A percentile compares a stretch with the other conserved stretches of the same genome.
Conservation (phyloP, 108 stramenopile genomes). For the Cyclostephanos invisitatus region DNA sequence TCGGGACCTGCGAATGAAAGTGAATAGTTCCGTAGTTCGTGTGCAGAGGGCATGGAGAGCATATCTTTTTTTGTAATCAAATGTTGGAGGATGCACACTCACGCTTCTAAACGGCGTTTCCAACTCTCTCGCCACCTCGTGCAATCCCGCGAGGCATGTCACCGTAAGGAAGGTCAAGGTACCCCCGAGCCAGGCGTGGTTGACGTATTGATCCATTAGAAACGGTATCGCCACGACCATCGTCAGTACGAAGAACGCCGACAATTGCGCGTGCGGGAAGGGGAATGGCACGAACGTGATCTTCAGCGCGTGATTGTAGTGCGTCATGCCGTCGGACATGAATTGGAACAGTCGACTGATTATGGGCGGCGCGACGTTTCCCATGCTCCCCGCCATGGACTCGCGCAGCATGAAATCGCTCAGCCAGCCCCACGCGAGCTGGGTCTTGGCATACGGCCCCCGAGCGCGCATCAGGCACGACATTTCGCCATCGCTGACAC, state of each 20-base stretch:
- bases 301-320: slow-evolving; percentile 79
- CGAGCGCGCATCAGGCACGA: slow-evolving; percentile 65
- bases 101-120: slow-evolving; percentile 83
- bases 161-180: slow-evolving; percentile 65
- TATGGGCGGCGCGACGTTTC: slow-evolving; percentile 71
- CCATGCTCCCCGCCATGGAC: slow-evolving; percentile 66
- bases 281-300: slow-evolving; percentile 81
- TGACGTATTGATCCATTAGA: slow-evolving; percentile 72
- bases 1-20: slow-evolving; percentile 23
- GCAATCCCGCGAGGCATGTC: slow-evolving; percentile 63
- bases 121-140: slow-evolving; percentile 80
- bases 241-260: slow-evolving; percentile 58
- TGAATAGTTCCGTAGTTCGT: no score
- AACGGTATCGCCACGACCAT: slow-evolving; percentile 57
- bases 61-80: no score
- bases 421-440: slow-evolving; percentile 73
- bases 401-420: slow-evolving; percentile 76
- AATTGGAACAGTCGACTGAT: slow-evolving; percentile 73
- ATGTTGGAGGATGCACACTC: no score
- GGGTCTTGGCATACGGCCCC: slow-evolving; percentile 72
- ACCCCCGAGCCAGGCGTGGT: slow-evolving; percentile 52
- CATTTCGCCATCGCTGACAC: slow-evolving; percentile 73
- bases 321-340: slow-evolving; percentile 73
- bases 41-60: no score
- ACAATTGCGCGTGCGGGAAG: slow-evolving; percentile 75